Base-by-base conservation (phyloP, 2,329 filamentous ascomycete species). In the Diaporthe sp. region DNA sequence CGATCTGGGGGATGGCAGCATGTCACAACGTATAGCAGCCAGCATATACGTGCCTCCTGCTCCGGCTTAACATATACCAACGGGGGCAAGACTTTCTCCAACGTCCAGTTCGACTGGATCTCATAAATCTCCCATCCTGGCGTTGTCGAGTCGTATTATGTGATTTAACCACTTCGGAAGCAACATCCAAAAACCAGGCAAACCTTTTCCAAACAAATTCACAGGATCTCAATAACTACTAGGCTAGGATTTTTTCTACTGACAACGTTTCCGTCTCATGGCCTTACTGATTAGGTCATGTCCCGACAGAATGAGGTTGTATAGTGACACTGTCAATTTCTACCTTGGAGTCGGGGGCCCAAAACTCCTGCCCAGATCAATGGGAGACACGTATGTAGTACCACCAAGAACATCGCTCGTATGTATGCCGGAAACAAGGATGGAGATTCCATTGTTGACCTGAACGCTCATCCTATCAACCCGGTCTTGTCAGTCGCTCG, bases 401-500 rank as follows among this genome's bases (percentile, higher is more conserved):
- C 13, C 17, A 13, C 9, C 12, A 22, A 4, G 10, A 39, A 34
- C 34, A 8, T 34, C 34, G 2, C 34, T 34, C 34, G 1, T 34
- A 0, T 34, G 34, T 34, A 34, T 34, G 7, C 34, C 34, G 34
- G 34, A 34, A 34, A 34, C 6, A 2, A 34, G 0, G 4, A 4
- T 25, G 31, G 13, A 39, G 12, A 17, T n/a, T 13, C 4, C 39
- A 10, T 53, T 7, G 10, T 8, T 39, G 3, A n/a, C 6, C 10
- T 15, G 12, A 31, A 9, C 31, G 2, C 3, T 65, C 9, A n/a
- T 4, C 4, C 55, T 25, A 8, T 25, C n/a, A 42, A 44, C 3
- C 25, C 9, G 0, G 6, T 1, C 60, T 2, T 22, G 25, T 1
- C 15, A 22, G 2, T 31, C 6, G 12, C 20, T 22, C 28, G 4